Conservation (phyloP, 2,329 filamentous ascomycete species). For the Pseudocercospora crystallina region DNA sequence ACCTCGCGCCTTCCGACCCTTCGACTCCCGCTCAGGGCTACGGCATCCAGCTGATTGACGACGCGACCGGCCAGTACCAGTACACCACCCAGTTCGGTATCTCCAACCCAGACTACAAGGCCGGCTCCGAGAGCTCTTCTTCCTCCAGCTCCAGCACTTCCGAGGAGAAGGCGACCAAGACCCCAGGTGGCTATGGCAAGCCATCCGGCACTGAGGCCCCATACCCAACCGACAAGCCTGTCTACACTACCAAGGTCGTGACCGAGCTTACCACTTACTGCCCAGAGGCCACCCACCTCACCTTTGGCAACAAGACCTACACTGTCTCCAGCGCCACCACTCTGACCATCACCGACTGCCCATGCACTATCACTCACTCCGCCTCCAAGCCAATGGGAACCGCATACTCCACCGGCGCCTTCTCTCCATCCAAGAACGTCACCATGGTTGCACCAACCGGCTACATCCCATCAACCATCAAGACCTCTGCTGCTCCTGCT, state of each 20-base stretch:
- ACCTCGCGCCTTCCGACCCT: constrained; percentile 42
- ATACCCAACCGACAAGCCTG: constrained; percentile 54
- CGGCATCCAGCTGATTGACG: constrained; percentile 62
- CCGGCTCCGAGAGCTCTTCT: constrained; percentile 6
- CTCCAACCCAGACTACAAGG: constrained; percentile 42
- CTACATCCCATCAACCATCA: constrained; percentile 33
- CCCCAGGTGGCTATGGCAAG: constrained; percentile 9
- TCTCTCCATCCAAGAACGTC: constrained; percentile 18
- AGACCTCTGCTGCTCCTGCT: constrained; percentile 30
- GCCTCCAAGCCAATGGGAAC: constrained; percentile 7
- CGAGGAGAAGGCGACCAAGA: constrained; percentile 5
- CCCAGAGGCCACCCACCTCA: constrained; percentile 26
- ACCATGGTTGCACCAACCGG: constrained; percentile 36
- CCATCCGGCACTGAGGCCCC: constrained; percentile 62
- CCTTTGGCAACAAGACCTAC: constrained; percentile 26
- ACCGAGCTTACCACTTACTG: constrained; percentile 28
- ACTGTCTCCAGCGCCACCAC: constrained; percentile 26
- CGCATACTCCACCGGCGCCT: not conserved
- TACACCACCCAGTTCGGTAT: constrained; percentile 64
- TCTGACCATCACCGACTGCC: constrained; percentile 27
- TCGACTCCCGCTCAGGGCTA: constrained; percentile 50
- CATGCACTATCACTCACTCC: constrained; percentile 20
- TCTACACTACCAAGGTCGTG: constrained; percentile 29
- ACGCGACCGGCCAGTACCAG: constrained; percentile 61
- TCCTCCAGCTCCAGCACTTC: constrained; percentile 11